Evolutionary conservation across 1,139 yeast genomes (phyloP), one percentile per base, ranked within the genome.

Genomic region (Kurtzmaniella quercitrusa): DNA sequence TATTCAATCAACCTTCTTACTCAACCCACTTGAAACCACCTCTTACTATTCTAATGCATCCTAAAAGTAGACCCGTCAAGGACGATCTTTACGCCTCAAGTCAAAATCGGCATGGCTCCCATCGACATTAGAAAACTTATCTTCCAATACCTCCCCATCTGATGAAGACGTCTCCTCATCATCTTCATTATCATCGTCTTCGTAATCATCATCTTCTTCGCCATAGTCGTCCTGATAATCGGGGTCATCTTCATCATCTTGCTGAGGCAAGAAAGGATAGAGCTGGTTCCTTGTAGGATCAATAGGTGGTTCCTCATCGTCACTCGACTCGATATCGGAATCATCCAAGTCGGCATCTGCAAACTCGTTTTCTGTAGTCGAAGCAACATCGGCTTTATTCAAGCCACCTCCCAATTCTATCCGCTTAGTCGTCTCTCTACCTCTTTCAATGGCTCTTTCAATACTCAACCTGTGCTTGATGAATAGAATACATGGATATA

Each of bases 401-500:
- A 45, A 41, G 9, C 48, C 46, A 14, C 4, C 19, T 10, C 29
- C 39, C 4, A 15, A 9, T 6, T n/a, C 27, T 7, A 14, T 15
- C 16, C 38, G 41, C 14, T 37, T 41, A 19, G 33, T 41, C 5
- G 7, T 5, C 29, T 57, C 63, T 41, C 68, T 56, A 2, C 86
- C 86, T 37, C 64, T 56, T 48, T 77, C 83, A 39, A 85, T 80
- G 3, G 83, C 79, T 39, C 86, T 63, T 59, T 85, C 93, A 23
- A 85, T 79, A 39, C 67, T 68, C 41, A 83, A 56, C 44, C 91
- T 68, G 58, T 85, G 83, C 49, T 75, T 75, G 40, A 86, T 79
- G 56, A 85, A 85, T 29, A 79, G 59, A 16, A 86, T 54, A 51
- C 82, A 75, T 0, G 94, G 94, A 56, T 70, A 86, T 48, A 87